These are phyloP conservation scores for Fusarium camptoceras DNA, from an alignment of 2,329 filamentous ascomycete species.

Conservation along the genomic window DNA sequence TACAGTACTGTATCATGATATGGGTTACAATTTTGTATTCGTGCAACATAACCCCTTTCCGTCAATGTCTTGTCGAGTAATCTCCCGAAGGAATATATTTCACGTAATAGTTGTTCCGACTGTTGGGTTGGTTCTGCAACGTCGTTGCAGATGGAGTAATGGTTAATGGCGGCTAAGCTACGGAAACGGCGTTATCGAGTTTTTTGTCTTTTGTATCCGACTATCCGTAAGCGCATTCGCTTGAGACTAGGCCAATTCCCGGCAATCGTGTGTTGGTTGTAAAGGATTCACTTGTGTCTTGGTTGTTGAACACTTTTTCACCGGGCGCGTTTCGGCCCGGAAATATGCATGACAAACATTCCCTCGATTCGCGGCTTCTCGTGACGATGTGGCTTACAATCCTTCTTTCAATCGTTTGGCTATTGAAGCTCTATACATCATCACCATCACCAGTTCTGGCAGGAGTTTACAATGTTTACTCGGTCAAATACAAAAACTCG, in stretches of 20 bases:
- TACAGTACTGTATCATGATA: neutral
- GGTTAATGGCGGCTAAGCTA: neutral
- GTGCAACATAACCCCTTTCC: neutral
- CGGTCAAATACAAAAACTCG: conserved; percentile 22
- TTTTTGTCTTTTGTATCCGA: neutral
- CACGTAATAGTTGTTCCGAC: conserved; percentile 8
- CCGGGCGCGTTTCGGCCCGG: conserved; percentile 44
- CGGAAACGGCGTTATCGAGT: neutral
- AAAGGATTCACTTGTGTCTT: conserved; percentile 2
- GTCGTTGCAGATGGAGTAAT: neutral
- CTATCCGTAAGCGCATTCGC: conserved; percentile 12
- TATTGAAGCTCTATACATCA: neutral
- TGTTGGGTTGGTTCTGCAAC: conserved; percentile 3
- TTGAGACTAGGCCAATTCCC: conserved; percentile 9
- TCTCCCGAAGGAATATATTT: neutral
- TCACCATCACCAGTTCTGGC: neutral
- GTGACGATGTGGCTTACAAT: conserved; percentile 37
- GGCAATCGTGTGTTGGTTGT: conserved; percentile 13
- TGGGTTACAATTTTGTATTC: neutral
- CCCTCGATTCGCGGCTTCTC: conserved; percentile 30
- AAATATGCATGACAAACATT: conserved; percentile 40
- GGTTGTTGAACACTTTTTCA: conserved; percentile 4
- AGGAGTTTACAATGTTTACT: neutral
- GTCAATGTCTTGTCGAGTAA: neutral
- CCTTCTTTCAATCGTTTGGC: neutral